phyloP scores from a whole-genome alignment of 78 protist genomes.

The Acrasis kona region DNA sequence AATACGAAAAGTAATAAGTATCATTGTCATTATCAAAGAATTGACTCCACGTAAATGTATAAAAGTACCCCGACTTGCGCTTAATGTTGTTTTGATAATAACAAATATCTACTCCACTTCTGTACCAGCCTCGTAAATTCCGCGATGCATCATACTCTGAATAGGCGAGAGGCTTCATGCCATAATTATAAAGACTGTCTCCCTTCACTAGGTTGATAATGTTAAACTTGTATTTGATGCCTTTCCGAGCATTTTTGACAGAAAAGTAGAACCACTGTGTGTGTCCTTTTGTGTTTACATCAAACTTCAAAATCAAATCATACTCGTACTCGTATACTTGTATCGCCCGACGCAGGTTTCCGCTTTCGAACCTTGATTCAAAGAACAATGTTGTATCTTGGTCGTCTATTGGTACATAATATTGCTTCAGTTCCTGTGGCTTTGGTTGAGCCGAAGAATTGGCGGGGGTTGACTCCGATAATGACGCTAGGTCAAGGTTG shows the following conservation, averaged over 20 bases:
- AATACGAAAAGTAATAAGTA: constrained; percentile 30
- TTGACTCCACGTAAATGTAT: constrained; percentile 41
- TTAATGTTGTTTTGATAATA: constrained; percentile 1
- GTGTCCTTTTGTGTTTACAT: neutral
- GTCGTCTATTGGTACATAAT: no score
- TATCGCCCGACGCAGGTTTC: no score
- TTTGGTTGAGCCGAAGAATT: no score
- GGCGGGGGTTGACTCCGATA: no score
- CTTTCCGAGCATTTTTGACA: neutral
- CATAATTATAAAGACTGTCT: neutral
- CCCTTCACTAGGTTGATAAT: constrained; percentile 19
- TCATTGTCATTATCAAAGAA: constrained; percentile 8
- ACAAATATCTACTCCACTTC: neutral
- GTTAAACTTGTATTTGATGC: neutral
- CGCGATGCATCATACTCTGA: neutral
- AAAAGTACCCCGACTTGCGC: neutral
- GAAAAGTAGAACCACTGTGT: constrained; percentile 21
- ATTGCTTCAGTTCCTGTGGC: no score
- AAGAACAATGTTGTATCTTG: no score
- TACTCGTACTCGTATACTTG: no score
- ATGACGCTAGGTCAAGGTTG: no score
- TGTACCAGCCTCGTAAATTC: neutral
- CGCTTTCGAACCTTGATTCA: no score
- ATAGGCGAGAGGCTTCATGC: neutral
- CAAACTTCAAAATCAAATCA: neutral